Base-by-base conservation (phyloP, 495 filamentous ascomycete genomes). In the Aspergillus haitiensis region DNA sequence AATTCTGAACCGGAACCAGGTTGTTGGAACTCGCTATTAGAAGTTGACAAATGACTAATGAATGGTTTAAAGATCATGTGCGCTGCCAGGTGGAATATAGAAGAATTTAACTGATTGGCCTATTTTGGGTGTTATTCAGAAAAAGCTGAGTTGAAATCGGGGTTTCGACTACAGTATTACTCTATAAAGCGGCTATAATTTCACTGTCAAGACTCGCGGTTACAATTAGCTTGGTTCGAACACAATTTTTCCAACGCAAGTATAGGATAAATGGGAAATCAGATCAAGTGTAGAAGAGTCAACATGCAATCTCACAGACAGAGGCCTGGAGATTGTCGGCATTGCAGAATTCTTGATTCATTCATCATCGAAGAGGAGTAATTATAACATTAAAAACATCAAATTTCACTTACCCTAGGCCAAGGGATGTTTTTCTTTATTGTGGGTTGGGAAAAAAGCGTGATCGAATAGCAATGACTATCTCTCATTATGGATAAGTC, bases 261-360 rank as follows among this genome's bases (percentile, higher is more conserved):
- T 27, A 27, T 27, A 27, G 21, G 21, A 47, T 7, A 50, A 46
- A 35, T 12, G 11, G 49, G 16, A 54, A 45, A 62, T 83, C 80
- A 83, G 81, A 73, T 83, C 79, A 82, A 82, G 79, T 82, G 81
- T 82, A 83, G 77, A 77, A 71, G 62, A 65, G 73, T 83, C 81
- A 75, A 79, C 81, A 75, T 62, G 47, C 74, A 76, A 73, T 74
- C 77, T 77, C 78, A 75, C 71, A 70, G 49, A 75, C 71, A 70
- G 49, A 12, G 59, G 55, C 47, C 34, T 55, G 76, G 78, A 77
- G 78, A 75, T 69, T 79, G 74, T 83, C 78, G 52, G 78, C 60
- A 81, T 82, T 82, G 81, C 80, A 83, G 81, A 83, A 82, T 74
- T 82, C 79, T 77, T 79, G 64, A 61, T 60, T 69, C 59, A 65